Evolutionary conservation across 441 rosid species (phyloP), one percentile per base, ranked within the genome.

Genomic region (Pelargonium fulgidum): DNA sequence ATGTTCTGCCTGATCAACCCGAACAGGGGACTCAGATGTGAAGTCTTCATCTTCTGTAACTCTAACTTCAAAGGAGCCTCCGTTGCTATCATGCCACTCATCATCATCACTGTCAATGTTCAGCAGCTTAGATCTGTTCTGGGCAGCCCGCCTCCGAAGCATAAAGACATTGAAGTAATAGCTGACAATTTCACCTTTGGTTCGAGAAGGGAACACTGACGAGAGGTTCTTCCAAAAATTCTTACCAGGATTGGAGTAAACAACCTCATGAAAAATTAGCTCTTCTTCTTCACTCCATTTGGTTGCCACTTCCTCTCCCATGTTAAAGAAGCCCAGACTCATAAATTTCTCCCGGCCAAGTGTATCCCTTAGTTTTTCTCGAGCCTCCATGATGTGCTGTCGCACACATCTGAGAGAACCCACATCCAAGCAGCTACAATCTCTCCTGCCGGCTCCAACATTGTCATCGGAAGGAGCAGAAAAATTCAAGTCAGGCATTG

Each of bases 81-180:
- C 82, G 44, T 77, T 72, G 64, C 73, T 78, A 20, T 42, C 74
- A 59, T 76, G 73, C 80, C 82, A 79, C 71, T 79, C 80, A 62
- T 79, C 82, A 54, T 79, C 71, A 73, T 76, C 75, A 4, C 75
- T 79, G 56, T 74, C 82, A 54, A 76, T 36, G 65, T 73, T 64
- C 66, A 24, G 29, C 7, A 66, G 62, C 26, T 65, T 47, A 4
- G 71, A 70, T 64, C 85, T 74, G 75, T 85, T 85, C 80, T 82
- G 86, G 42, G 62, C 66, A 69, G 83, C 82, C 47, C 85, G 76
- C 68, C 65, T 78, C 69, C 58, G 82, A 68, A 85, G 80, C 80
- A 85, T 78, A 66, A 79, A 81, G 59, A 85, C 86, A 66, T 85
- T 82, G 66, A 74, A 85, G 75, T 81, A 85, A 72, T 85, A 85